Evolutionary conservation across 352 stramenopile genomes (phyloP).

Genomic region (Pythium aristosporum): DNA sequence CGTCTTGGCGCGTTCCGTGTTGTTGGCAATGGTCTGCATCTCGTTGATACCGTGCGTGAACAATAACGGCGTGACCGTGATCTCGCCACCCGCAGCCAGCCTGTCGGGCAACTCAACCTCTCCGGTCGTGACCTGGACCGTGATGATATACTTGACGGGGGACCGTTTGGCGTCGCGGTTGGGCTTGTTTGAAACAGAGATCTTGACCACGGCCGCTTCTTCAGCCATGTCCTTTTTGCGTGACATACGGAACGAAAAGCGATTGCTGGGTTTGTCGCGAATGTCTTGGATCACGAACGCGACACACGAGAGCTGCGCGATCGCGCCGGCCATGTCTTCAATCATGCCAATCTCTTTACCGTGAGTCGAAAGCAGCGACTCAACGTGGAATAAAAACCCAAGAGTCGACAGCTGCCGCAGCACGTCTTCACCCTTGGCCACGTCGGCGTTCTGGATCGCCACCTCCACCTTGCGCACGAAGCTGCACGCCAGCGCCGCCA

Average conservation of each 20-base stretch:
- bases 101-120: constrained; percentile 78
- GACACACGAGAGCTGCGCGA: constrained; percentile 82
- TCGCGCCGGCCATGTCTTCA: constrained; percentile 85
- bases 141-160: constrained; percentile 83
- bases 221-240: constrained; percentile 74
- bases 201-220: constrained; percentile 76
- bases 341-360: constrained; percentile 97
- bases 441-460: constrained; percentile 75
- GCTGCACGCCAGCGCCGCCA: constrained; percentile 68
- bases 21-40: constrained; percentile 94
- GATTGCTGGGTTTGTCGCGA: constrained; percentile 80
- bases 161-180: constrained; percentile 49
- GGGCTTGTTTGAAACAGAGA: constrained; percentile 65
- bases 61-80: constrained; percentile 79
- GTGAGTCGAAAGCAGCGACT: constrained; percentile 93
- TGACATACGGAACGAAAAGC: constrained; percentile 87
- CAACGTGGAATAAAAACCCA: constrained; percentile 88
- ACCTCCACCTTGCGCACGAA: constrained; percentile 88
- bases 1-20: constrained; percentile 85
- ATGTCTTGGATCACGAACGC: constrained; percentile 87
- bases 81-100: constrained; percentile 66
- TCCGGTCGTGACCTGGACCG: constrained; percentile 70
- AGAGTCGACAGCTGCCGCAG: constrained; percentile 81
- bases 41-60: constrained; percentile 94
- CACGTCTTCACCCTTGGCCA: constrained; percentile 74